Evolutionary conservation across 1,139 yeast genomes (phyloP).

Genomic region (Suhomyces chickasaworum): DNA sequence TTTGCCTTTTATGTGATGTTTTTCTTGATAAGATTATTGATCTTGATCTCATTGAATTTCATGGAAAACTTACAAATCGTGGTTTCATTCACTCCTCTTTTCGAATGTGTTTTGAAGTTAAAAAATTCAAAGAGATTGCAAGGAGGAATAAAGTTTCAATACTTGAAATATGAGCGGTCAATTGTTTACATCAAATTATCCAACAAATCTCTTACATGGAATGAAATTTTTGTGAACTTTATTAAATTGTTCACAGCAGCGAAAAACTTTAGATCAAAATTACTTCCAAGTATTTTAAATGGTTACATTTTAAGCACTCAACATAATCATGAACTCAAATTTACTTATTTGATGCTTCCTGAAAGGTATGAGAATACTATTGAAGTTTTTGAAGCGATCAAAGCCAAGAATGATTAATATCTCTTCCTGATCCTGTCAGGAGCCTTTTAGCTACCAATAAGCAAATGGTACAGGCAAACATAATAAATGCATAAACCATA

Average conservation of each 20-base stretch:
- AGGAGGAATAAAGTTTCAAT: slow-evolving; percentile 70
- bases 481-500: slow-evolving; percentile 9
- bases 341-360: slow-evolving; percentile 47
- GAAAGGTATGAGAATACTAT: slow-evolving; percentile 34
- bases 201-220: slow-evolving; percentile 43
- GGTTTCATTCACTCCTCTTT: slow-evolving; percentile 82
- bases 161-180: slow-evolving; percentile 19
- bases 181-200: slow-evolving; percentile 34
- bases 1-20: slow-evolving; percentile 81
- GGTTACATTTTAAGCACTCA: slow-evolving; percentile 38
- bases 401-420: neutral
- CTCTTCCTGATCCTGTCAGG: slow-evolving; percentile 6
- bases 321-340: slow-evolving; percentile 35
- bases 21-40: slow-evolving; percentile 56
- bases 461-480: slow-evolving; percentile 7
- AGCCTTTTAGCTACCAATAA: slow-evolving; percentile 6
- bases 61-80: slow-evolving; percentile 65
- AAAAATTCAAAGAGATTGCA: slow-evolving; percentile 87
- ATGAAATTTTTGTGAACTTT: slow-evolving; percentile 42
- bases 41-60: slow-evolving; percentile 51
- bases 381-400: slow-evolving; percentile 32
- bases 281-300: slow-evolving; percentile 30
- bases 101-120: slow-evolving; percentile 72
- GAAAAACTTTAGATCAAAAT: slow-evolving; percentile 32
- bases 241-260: slow-evolving; percentile 33